phyloP scores from a whole-genome alignment of 768 basidiomycete species.

The Boletus reticuloceps region DNA sequence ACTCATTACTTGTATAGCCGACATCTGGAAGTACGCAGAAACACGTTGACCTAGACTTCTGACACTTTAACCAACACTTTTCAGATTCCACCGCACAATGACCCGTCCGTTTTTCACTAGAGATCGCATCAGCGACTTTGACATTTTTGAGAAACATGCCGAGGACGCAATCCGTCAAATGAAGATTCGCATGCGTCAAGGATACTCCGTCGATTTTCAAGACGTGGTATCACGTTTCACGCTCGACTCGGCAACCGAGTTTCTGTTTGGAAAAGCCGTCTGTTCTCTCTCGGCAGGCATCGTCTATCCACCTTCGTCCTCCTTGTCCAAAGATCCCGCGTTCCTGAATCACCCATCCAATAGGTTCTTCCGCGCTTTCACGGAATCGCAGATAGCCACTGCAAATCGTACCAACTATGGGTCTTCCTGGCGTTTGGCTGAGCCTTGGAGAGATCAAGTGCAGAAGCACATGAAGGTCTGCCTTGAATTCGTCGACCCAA shows the following conservation, averaged over 20 bases:
- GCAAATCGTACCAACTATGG: conserved; percentile 37
- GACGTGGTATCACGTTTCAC: conserved; percentile 47
- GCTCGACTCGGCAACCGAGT: conserved; percentile 57
- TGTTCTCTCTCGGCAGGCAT: conserved; percentile 38
- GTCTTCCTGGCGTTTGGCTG: conserved; percentile 41
- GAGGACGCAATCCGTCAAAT: conserved; percentile 33
- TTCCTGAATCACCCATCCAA: conserved; percentile 32
- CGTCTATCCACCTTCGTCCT: conserved; percentile 27
- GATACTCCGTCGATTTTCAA: conserved; percentile 43
- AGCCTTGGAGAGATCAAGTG: conserved; percentile 42
- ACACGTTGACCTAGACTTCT: background rate
- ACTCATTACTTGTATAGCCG: conserved; percentile 18
- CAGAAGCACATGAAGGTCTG: conserved; percentile 40
- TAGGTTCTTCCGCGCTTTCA: conserved; percentile 40
- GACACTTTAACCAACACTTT: too few relatives aligned
- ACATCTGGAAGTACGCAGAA: conserved; percentile 37
- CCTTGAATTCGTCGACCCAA: conserved; percentile 46
- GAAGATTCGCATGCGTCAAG: conserved; percentile 32
- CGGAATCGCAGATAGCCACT: conserved; percentile 33
- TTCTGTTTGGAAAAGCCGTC: conserved; percentile 48
- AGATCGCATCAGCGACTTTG: conserved; percentile 39
- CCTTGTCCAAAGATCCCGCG: conserved; percentile 17
- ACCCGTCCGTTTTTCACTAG: conserved; percentile 41
- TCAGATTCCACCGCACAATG: conserved; percentile 43
- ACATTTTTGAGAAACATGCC: conserved; percentile 38